Percentiles rank a stretch among this genome's conserved stretches.
These are phyloP conservation scores for Globisporangium nodosum DNA, from an alignment of 352 stramenopile species.

Conservation along the genomic window DNA sequence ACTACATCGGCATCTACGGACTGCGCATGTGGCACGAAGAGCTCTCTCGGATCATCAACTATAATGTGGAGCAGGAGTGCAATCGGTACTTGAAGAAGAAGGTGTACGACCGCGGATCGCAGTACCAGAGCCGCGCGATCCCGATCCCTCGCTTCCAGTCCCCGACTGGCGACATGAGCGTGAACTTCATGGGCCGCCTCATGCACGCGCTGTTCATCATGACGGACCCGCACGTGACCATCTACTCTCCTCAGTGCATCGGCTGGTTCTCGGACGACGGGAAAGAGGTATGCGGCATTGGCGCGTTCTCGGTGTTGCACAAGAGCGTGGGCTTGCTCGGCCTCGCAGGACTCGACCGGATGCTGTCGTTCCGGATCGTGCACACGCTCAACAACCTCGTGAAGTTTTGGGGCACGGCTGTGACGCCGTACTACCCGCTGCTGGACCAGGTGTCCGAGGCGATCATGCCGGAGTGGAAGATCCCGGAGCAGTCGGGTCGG, in stretches of 20 bases:
- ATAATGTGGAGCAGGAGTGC: constrained; percentile 95
- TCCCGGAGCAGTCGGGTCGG: constrained; percentile 77
- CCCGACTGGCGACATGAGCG: constrained; percentile 74
- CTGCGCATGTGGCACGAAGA: constrained; percentile 96
- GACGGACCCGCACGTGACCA: constrained; percentile 88
- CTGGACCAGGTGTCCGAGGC: constrained; percentile 85
- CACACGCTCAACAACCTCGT: constrained; percentile 92
- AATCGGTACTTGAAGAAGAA: constrained; percentile 95
- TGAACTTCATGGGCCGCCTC: constrained; percentile 93
- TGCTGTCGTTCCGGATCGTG: constrained; percentile 91
- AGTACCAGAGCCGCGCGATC: constrained; percentile 89
- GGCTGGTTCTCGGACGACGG: constrained; percentile 89
- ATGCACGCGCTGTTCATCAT: constrained; percentile 91
- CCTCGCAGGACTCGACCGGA: constrained; percentile 88
- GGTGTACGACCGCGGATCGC: constrained; percentile 86
- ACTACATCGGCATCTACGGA: constrained; percentile 94
- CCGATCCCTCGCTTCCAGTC: constrained; percentile 91
- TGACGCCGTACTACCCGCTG: constrained; percentile 86
- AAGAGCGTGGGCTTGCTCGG: constrained; percentile 89
- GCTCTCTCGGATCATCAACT: constrained; percentile 92
- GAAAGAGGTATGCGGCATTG: constrained; percentile 86
- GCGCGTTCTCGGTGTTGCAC: constrained; percentile 86
- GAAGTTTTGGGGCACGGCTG: constrained; percentile 88
- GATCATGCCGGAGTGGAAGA: constrained; percentile 85
- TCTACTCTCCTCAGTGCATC: constrained; percentile 90